Percentiles rank a stretch among this genome's conserved stretches.
Conservation (phyloP, 768 basidiomycete species). For the Paxillus involutus region DNA sequence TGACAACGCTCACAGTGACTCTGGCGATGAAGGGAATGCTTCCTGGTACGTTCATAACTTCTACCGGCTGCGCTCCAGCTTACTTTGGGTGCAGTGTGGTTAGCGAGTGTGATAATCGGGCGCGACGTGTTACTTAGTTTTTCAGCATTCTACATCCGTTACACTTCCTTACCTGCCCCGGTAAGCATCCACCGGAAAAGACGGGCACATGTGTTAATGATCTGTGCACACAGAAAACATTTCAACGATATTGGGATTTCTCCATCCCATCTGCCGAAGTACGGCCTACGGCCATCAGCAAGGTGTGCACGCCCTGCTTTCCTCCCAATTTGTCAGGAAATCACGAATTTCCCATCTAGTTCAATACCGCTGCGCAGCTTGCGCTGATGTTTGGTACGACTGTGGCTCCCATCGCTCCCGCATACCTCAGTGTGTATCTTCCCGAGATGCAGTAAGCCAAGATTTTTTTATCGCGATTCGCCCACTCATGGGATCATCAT, state of each 20-base stretch:
- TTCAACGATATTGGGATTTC: conserved; percentile 93
- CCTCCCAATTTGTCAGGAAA: neutral
- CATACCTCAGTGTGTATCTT: conserved; percentile 54
- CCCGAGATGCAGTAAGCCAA: conserved; percentile 71
- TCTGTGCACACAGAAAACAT: conserved; percentile 68
- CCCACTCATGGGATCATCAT: conserved; percentile 2
- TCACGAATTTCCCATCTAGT: conserved; percentile 38
- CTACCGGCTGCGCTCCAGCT: neutral
- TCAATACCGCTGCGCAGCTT: conserved; percentile 92
- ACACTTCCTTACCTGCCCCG: conserved; percentile 83
- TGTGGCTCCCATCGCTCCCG: conserved; percentile 73
- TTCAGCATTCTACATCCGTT: conserved; percentile 92
- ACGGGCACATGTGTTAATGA: neutral
- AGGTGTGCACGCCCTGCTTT: conserved; percentile 43
- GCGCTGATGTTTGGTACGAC: conserved; percentile 89
- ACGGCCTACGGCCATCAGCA: conserved; percentile 90
- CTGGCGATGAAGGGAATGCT: conserved; percentile 81
- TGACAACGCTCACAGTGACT: conserved; percentile 91
- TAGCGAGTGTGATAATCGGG: conserved; percentile 85
- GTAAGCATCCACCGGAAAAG: conserved; percentile 39
- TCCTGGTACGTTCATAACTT: conserved; percentile 58
- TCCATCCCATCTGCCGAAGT: conserved; percentile 95
- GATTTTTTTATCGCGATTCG: neutral
- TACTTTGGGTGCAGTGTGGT: conserved; percentile 56
- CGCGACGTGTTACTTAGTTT: conserved; percentile 84